Evolutionary conservation across 2,329 filamentous ascomycete species (phyloP).

Genomic region (Ceratocystiopsis sp.): DNA sequence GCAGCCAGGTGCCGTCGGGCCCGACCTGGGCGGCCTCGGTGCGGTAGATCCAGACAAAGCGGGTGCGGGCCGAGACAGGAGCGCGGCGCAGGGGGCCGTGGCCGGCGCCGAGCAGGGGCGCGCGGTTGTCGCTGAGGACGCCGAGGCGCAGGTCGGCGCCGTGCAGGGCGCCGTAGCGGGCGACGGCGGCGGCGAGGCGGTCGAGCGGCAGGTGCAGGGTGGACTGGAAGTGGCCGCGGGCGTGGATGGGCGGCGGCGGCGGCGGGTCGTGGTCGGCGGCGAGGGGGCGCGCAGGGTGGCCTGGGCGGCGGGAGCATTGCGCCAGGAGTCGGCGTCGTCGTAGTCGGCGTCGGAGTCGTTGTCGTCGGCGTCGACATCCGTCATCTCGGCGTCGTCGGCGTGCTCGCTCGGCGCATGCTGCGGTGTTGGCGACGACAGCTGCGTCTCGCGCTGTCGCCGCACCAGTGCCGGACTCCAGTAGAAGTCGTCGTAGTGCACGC

Average conservation of each 20-base stretch:
- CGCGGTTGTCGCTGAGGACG: neutral
- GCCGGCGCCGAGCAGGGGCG: neutral
- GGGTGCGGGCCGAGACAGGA: neutral
- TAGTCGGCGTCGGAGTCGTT: too few relatives aligned
- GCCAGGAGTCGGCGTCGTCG: too few relatives aligned
- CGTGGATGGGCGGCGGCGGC: too few relatives aligned
- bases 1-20: too few relatives aligned
- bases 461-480: too few relatives aligned
- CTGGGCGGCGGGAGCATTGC: too few relatives aligned
- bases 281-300: neutral
- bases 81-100: too few relatives aligned
- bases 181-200: neutral
- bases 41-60: conserved; percentile 1
- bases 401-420: too few relatives aligned
- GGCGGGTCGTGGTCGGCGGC: neutral
- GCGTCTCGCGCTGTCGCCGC: too few relatives aligned
- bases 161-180: neutral
- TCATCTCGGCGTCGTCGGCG: neutral
- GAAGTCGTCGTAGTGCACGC: too few relatives aligned
- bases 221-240: neutral
- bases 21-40: neutral
- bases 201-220: neutral
- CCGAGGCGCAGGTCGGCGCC: neutral
- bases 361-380: neutral
- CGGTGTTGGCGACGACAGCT: too few relatives aligned